Evolutionary conservation across 257 asterid species (phyloP).

Genomic region (Nemophila menziesii): DNA sequence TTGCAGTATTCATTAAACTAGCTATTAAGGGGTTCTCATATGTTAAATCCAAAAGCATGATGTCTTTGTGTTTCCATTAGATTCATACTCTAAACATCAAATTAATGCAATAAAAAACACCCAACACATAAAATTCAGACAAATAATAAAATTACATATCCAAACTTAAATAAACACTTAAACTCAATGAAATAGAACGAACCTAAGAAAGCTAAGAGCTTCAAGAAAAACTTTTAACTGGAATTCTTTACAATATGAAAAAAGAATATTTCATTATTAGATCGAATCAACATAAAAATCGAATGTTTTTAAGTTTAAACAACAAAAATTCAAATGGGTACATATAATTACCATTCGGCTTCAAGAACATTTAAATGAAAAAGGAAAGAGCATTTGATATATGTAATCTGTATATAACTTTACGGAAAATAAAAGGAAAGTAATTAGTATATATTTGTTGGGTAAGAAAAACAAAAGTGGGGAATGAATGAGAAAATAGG

Average conservation of each 20-base stretch:
- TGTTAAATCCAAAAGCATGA: too few relatives aligned
- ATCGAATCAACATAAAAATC: not conserved
- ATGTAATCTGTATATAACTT: not conserved
- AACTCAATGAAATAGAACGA: not conserved
- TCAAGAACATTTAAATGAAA: not conserved
- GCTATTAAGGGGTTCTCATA: too few relatives aligned
- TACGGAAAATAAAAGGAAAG: not conserved
- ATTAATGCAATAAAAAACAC: not conserved
- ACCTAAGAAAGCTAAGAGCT: conserved; percentile 1
- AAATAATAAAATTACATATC: not conserved
- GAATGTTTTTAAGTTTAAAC: not conserved
- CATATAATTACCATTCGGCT: not conserved
- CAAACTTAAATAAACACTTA: too few relatives aligned
- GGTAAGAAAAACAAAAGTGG: not conserved
- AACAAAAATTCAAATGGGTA: not conserved
- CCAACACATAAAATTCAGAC: not conserved
- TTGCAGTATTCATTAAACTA: too few relatives aligned
- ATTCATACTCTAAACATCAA: too few relatives aligned
- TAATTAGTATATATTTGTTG: not conserved
- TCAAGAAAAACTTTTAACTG: not conserved
- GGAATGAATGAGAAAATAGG: not conserved
- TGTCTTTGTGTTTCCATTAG: too few relatives aligned
- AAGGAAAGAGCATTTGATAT: not conserved
- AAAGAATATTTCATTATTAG: not conserved
- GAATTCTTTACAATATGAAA: not conserved